phyloP scores from a whole-genome alignment of 1,284 basidiomycete genomes.

The Sutorius eximius region DNA sequence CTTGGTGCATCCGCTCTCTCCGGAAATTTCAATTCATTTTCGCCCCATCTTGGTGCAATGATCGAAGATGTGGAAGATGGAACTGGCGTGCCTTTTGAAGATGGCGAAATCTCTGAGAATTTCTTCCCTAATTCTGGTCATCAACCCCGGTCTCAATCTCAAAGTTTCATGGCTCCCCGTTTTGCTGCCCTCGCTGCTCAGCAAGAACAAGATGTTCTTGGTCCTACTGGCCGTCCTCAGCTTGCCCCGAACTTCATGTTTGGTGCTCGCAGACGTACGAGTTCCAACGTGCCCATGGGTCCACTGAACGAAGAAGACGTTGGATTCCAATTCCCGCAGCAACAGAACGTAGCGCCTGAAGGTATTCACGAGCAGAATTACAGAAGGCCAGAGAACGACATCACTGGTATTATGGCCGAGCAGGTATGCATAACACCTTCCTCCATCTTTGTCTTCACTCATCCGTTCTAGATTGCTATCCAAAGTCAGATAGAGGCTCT shows the following conservation, averaged over 20 bases:
- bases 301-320: conserved; percentile 77
- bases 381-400: conserved; percentile 68
- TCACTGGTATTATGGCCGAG: conserved; percentile 85
- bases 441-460: conserved; percentile 7
- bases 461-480: conserved; percentile 69
- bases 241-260: conserved; percentile 89
- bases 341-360: conserved; percentile 45
- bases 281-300: conserved; percentile 52
- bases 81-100: conserved; percentile 54
- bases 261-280: conserved; percentile 66
- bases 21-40: conserved; percentile 64
- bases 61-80: conserved; percentile 75
- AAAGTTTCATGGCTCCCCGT: conserved; percentile 82
- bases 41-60: conserved; percentile 78
- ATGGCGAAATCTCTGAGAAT: conserved; percentile 71
- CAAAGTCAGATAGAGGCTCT: conserved; percentile 90
- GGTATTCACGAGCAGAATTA: conserved; percentile 45
- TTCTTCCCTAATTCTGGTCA: conserved; percentile 52
- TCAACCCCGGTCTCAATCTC: conserved; percentile 71
- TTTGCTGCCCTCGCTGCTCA: conserved; percentile 84
- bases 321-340: conserved; percentile 82
- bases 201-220: conserved; percentile 64
- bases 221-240: conserved; percentile 84
- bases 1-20: conserved; percentile 60
- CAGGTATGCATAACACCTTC: conserved; percentile 54